phyloP scores from a whole-genome alignment of 164 flowering plant genomes.

The Vitis rotundifolia region DNA sequence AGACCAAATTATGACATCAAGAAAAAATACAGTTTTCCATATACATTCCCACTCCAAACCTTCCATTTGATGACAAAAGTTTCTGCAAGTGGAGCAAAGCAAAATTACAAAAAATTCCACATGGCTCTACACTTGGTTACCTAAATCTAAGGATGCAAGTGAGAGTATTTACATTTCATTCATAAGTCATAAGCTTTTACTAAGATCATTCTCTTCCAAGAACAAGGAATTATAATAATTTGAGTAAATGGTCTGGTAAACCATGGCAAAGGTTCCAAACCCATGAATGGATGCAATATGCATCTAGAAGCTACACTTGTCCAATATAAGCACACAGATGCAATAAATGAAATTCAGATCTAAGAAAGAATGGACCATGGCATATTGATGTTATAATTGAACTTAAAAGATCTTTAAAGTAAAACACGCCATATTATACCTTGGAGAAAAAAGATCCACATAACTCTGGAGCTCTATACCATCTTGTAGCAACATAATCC shows the following conservation, averaged over 20 bases:
- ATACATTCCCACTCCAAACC: too few relatives aligned
- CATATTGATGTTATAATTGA: too few relatives aligned
- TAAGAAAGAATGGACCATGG: not conserved
- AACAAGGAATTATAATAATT: not conserved
- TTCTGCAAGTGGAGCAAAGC: too few relatives aligned
- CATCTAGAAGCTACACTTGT: not conserved
- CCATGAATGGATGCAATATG: not conserved
- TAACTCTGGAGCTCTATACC: conserved; percentile 81
- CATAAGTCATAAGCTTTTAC: too few relatives aligned
- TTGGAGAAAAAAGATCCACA: conserved; percentile 75
- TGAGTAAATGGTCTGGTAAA: not conserved
- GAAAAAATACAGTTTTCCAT: too few relatives aligned
- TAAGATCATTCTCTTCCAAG: too few relatives aligned
- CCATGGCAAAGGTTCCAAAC: not conserved
- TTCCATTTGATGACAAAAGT: too few relatives aligned
- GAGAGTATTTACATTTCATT: too few relatives aligned
- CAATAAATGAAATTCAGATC: not conserved
- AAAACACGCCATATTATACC: conserved; percentile 29
- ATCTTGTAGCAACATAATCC: conserved; percentile 81
- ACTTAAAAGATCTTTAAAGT: not conserved
- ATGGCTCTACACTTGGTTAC: too few relatives aligned
- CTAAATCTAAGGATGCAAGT: too few relatives aligned
- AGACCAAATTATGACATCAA: too few relatives aligned
- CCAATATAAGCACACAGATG: not conserved
- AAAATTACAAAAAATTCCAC: too few relatives aligned